Conservation (phyloP, 768 basidiomycete genomes). For the Suillus sp. region DNA sequence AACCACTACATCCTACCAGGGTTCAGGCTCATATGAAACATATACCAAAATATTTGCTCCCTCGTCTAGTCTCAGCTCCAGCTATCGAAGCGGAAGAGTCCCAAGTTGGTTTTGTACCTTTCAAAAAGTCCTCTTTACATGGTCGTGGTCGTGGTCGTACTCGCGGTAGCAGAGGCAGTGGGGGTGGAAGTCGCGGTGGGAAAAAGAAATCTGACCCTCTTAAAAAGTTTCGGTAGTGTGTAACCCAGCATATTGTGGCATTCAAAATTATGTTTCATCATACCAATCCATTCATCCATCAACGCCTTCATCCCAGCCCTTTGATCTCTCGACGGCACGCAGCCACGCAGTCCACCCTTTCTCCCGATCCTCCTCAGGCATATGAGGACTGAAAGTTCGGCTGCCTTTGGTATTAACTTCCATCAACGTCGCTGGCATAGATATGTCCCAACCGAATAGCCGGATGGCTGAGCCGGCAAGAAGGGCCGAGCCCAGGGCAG, state of each 20-base stretch:
- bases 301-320: slow-evolving; percentile 73
- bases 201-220: slow-evolving; percentile 85
- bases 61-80: slow-evolving; percentile 58
- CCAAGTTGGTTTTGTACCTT: slow-evolving; percentile 66
- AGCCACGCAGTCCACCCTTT: slow-evolving; percentile 84
- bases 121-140: slow-evolving; percentile 55
- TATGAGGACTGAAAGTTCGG: slow-evolving; percentile 62
- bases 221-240: slow-evolving; percentile 61
- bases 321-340: slow-evolving; percentile 82
- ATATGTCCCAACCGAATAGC: slow-evolving; percentile 92
- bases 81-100: slow-evolving; percentile 45
- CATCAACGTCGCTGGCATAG: slow-evolving; percentile 75
- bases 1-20: slow-evolving; percentile 86
- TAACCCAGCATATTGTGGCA: not conserved
- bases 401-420: slow-evolving; percentile 89
- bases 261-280: not conserved
- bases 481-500: slow-evolving; percentile 92
- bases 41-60: slow-evolving; percentile 90
- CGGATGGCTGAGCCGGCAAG: slow-evolving; percentile 87
- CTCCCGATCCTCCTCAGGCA: slow-evolving; percentile 55
- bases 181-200: slow-evolving; percentile 47
- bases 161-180: slow-evolving; percentile 42
- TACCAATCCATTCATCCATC: slow-evolving; percentile 25
- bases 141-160: slow-evolving; percentile 51
- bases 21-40: slow-evolving; percentile 96